These are phyloP conservation scores for Chlorella vulgaris DNA, from an alignment of 139 green algal genomes.

Conservation along the genomic window DNA sequence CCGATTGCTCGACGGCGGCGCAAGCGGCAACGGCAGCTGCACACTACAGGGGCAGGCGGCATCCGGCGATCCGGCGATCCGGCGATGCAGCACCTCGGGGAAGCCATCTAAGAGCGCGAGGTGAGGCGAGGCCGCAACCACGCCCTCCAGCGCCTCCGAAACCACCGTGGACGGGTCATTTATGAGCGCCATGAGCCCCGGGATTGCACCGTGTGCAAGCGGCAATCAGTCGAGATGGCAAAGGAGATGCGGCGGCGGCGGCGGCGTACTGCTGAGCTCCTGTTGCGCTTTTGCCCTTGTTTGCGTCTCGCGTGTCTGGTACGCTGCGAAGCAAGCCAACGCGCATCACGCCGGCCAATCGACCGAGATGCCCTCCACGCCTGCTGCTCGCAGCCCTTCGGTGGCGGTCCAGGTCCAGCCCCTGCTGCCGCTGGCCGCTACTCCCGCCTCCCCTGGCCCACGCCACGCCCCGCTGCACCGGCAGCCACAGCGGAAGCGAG, in stretches of 20 bases:
- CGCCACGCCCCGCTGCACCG: not conserved
- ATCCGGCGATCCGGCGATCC: not conserved
- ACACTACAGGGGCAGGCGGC: not conserved
- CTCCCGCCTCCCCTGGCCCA: not conserved
- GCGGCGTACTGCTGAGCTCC: too few relatives aligned
- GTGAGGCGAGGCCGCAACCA: constrained; percentile 32
- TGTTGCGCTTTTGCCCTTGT: too few relatives aligned
- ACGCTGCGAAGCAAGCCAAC: too few relatives aligned
- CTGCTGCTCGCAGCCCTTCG: too few relatives aligned
- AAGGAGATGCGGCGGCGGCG: too few relatives aligned
- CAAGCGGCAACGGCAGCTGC: not conserved
- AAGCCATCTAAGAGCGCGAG: constrained; percentile 57
- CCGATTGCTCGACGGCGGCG: not conserved
- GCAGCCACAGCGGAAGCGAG: not conserved
- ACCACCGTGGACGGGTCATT: constrained; percentile 46
- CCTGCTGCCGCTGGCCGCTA: constrained; percentile 18
- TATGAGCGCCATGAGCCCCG: constrained; percentile 37
- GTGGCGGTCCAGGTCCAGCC: too few relatives aligned
- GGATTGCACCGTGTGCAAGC: too few relatives aligned
- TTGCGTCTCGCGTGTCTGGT: too few relatives aligned
- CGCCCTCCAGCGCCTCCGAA: constrained; percentile 53
- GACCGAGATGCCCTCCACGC: too few relatives aligned
- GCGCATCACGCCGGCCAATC: too few relatives aligned
- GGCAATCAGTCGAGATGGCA: too few relatives aligned
- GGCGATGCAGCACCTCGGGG: constrained; percentile 27